Conservation (phyloP, 345 rosid genomes). For the Dipteronia dyeriana region DNA sequence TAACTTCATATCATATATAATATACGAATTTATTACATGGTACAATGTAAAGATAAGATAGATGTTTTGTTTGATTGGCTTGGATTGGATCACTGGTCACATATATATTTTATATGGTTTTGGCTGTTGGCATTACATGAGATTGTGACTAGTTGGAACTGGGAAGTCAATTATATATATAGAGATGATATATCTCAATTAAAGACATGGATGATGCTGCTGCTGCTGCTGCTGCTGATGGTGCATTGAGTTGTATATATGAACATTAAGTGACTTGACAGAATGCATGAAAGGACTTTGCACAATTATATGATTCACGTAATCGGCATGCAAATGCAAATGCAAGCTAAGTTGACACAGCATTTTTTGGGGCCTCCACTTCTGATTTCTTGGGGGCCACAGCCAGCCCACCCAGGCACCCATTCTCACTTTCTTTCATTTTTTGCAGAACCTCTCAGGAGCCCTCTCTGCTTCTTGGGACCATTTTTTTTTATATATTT, state of each 20-base stretch:
- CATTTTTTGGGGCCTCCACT: constrained; percentile 22
- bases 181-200: too few relatives aligned
- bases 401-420: constrained; percentile 3
- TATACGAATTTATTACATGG: background rate
- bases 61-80: background rate
- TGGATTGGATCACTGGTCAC: background rate
- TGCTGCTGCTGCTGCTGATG: constrained; percentile 14
- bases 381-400: constrained; percentile 14
- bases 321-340: constrained; percentile 38
- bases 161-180: background rate
- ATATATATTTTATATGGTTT: background rate
- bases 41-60: constrained; percentile 10
- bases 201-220: constrained; percentile 43
- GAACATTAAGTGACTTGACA: constrained; percentile 20
- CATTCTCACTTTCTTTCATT: too few relatives aligned
- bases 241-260: constrained; percentile 15
- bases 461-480: constrained; percentile 13
- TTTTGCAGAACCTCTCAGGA: background rate
- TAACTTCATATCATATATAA: constrained; percentile 9
- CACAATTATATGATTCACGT: constrained; percentile 47
- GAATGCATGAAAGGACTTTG: constrained; percentile 15
- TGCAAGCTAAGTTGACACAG: constrained; percentile 21
- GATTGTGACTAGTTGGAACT: constrained; percentile 28
- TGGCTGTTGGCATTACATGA: constrained; percentile 30
- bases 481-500: constrained; percentile 7